Evolutionary conservation across 2,329 filamentous ascomycete species (phyloP), one percentile per base, ranked within the genome.

Genomic region (Calonectria naviculata): DNA sequence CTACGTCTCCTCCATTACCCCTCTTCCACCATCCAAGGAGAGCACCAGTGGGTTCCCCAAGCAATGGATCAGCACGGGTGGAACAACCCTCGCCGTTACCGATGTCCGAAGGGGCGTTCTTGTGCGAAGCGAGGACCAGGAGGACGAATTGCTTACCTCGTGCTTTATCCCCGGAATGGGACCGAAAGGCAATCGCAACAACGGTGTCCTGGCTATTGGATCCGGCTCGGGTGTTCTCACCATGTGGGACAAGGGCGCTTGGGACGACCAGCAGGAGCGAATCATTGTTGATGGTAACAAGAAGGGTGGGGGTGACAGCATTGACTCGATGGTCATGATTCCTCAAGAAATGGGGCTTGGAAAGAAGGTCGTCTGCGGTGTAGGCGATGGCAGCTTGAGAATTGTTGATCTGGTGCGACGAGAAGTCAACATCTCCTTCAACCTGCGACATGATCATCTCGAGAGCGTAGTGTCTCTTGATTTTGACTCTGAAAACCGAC

Each of bases 221-320:
- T 91, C 89, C 29, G 92, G 91, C 21, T 93, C 90, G 47, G 97
- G 97, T 4, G 91, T 98, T 1, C 82, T 98, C 73, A 98, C 95
- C 5, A 85, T 98, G 8, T 99, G 97, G 95, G 96, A 99, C 82
- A 93, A 93, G 75, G 96, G 96, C 1, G 91, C 94, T 1, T 98
- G 97, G 96, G 95, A 97, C 79, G 96, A 98, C 81, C 95, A 98
- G 81, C 94, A 97, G 76, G 95, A 97, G 84, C 90, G 95, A 64
- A 93, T 98, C 78, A 91, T 93, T 60, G 91, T 98, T 10, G 92
- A 95, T 75, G 84, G 87, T 12, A 89, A 87, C 21, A 87, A 72
- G 63, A 78, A 84, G 75, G 84, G 83, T 24, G 93, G 91, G 10
- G 94, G 90, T 52, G 95, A 97, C 81, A 94, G 93, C 71, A 85